These are phyloP conservation scores for Saturnispora bothae DNA, from an alignment of 805 yeast genomes.

Conservation along the genomic window DNA sequence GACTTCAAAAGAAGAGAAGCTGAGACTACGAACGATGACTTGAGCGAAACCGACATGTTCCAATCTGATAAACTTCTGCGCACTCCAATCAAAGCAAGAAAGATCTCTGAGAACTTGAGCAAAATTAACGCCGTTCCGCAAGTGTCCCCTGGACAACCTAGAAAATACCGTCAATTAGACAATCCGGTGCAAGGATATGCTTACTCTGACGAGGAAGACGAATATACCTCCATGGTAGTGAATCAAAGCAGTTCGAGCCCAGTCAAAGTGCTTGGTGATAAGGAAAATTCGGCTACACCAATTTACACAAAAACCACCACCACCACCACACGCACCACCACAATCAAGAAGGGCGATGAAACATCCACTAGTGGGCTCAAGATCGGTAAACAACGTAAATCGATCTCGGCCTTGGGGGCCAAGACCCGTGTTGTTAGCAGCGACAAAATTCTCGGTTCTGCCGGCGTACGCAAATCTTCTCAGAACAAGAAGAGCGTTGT, in stretches of 20 bases:
- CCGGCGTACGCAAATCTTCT: conserved; percentile 29
- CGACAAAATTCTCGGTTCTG: conserved; percentile 26
- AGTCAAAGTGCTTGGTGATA: conserved; percentile 12
- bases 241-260: conserved; percentile 13
- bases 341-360: conserved; percentile 22
- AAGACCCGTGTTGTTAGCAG: conserved; percentile 20
- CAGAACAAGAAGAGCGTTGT: conserved; percentile 13
- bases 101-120: conserved; percentile 57
- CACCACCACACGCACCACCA: conserved; percentile 39
- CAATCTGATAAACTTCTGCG: conserved; percentile 33
- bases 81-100: conserved; percentile 67
- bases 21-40: conserved; percentile 16
- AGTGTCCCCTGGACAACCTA: conserved; percentile 95
- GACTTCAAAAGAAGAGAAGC: conserved; percentile 42
- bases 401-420: conserved; percentile 14
- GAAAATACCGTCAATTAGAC: conserved; percentile 44
- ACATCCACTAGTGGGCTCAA: conserved; percentile 17
- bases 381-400: conserved; percentile 21
- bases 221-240: conserved; percentile 14
- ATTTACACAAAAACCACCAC: conserved; percentile 38
- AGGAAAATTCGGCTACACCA: too few relatives aligned
- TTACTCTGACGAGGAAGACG: conserved; percentile 29
- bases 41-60: conserved; percentile 18
- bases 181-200: conserved; percentile 24
- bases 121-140: conserved; percentile 64